Evolutionary conservation across 2,329 filamentous ascomycete species (phyloP).

Genomic region (Pezicula radicicola): DNA sequence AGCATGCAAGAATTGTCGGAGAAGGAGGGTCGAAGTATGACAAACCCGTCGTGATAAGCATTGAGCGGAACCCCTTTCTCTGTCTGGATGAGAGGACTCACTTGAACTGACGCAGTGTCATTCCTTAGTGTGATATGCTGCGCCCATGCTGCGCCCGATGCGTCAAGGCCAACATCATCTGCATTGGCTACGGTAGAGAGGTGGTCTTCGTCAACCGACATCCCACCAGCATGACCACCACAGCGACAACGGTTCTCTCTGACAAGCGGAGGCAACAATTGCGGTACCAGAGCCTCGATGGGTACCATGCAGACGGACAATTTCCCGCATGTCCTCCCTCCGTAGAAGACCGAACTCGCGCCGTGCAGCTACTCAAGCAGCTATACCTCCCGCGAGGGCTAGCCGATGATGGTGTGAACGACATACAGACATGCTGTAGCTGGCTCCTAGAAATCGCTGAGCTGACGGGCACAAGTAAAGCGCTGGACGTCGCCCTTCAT

Average conservation of each 20-base stretch:
- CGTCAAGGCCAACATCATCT: too few species aligned
- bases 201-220: too few species aligned
- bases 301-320: neutral
- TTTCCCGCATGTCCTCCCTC: neutral
- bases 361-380: slow-evolving; percentile 5
- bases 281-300: too few species aligned
- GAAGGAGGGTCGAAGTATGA: slow-evolving; percentile 5
- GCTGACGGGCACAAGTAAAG: neutral
- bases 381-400: slow-evolving; percentile 3
- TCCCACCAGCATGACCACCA: too few species aligned
- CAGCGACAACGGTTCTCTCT: too few species aligned
- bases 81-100: neutral
- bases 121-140: too few species aligned
- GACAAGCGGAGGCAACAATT: too few species aligned
- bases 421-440: neutral
- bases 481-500: slow-evolving; percentile 7
- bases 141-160: too few species aligned
- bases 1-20: slow-evolving; percentile 6
- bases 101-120: too few species aligned
- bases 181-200: too few species aligned
- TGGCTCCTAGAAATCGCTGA: slow-evolving; percentile 4
- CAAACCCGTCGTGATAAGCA: neutral
- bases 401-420: neutral
- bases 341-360: neutral
- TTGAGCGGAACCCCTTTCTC: neutral